phyloP scores from a whole-genome alignment of 129 eudicot species.

The Daucus carota region DNA sequence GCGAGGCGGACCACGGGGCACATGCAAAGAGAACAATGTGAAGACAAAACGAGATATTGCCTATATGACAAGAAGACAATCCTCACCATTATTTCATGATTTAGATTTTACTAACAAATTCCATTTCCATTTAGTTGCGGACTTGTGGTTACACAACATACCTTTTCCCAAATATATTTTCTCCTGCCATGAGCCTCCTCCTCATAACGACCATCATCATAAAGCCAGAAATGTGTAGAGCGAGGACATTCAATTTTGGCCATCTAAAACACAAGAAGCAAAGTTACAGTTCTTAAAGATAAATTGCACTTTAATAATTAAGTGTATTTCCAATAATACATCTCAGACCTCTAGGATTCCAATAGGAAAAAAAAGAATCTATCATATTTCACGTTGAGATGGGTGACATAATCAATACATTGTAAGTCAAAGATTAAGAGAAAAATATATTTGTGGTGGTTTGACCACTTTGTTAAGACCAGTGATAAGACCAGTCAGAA shows the following conservation, averaged over 20 bases:
- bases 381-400: too few species aligned
- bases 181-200: conserved; percentile 98
- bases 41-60: conserved; percentile 73
- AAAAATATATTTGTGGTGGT: too few species aligned
- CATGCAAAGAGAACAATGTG: conserved; percentile 76
- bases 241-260: conserved; percentile 97
- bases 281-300: background rate
- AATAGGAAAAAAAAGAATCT: too few species aligned
- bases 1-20: conserved; percentile 80
- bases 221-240: conserved; percentile 98
- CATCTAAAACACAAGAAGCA: conserved; percentile 39
- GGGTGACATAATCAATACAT: too few species aligned
- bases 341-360: too few species aligned
- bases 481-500: too few species aligned
- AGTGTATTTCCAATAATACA: too few species aligned
- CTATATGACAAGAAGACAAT: conserved; percentile 31
- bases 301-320: background rate
- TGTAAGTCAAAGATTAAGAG: too few species aligned
- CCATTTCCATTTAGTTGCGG: background rate
- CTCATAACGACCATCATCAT: conserved; percentile 99
- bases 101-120: background rate
- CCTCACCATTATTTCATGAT: conserved; percentile 2
- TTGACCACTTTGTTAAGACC: too few species aligned
- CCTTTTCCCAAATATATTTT: conserved; percentile 93
- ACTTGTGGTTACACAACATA: conserved; percentile 15